Base-by-base conservation (phyloP, 345 rosid genomes). In the Eucalyptus virginea region DNA sequence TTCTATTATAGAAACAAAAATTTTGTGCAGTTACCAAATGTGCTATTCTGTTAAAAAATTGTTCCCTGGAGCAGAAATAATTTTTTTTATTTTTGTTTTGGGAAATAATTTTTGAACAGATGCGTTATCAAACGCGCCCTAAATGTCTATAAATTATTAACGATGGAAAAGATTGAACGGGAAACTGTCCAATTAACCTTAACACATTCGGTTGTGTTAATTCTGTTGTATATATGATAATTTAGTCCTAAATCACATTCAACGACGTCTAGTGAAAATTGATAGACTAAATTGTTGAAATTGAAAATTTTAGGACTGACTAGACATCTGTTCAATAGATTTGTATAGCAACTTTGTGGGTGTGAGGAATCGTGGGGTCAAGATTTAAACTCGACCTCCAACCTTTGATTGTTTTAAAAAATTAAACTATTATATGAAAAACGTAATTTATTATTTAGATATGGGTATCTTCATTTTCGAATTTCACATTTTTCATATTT, bases 251-350 rank as follows among this genome's bases (percentile, higher is more conserved):
- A 56, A 24, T 24, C 1, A 24, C 62, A 56, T 2, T 0, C 6
- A 56, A 4, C 0, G 0, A 7, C n/a, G 5, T 67, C 3, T 1
- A 5, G 0, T 3, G 3, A 72, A 72, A 72, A 5, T 34, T 9
- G 2, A 19, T 56, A 14, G 8, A 65, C 37, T n/a, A 65, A 65
- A n/a, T 0, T 65, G 0, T 0, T 1, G 15, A 60, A 11, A 28
- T 28, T 28, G 0, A 60, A 60, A 60, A 11, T 1, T 28, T 28
- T 28, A 28, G 8, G 17, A 62, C 0, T 13, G 34, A 30, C 0
- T 6, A 12, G 32, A 30, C 0, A 28, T 62, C 9, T 2, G 0
- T 1, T 1, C 1, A 12, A 60, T 6, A 21, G 0, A 60, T 60
- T 3, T 60, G 8, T 56, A 10, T 24, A 56, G 2, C 28, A 56